Evolutionary conservation across 1,284 basidiomycete species (phyloP).

Genomic region (Puccinia coronata): DNA sequence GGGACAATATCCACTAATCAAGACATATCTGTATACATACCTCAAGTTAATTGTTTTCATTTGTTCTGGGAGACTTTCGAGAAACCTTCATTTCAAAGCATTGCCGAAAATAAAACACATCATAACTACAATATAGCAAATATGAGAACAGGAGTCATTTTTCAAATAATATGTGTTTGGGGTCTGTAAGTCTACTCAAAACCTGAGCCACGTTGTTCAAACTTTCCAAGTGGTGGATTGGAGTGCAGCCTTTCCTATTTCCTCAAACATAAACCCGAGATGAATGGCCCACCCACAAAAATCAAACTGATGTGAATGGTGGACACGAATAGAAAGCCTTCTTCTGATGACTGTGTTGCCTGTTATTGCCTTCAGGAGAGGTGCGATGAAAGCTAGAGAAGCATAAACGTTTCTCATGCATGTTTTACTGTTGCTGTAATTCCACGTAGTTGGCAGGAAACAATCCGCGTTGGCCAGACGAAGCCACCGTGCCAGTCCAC

Average conservation of each 20-base stretch:
- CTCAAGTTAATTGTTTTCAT: too few species aligned
- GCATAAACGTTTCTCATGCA: background rate
- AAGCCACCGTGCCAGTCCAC: slow-evolving; percentile 74
- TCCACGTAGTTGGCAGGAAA: slow-evolving; percentile 67
- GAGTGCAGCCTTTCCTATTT: background rate
- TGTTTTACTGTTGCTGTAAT: slow-evolving; percentile 62
- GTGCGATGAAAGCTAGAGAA: too few species aligned
- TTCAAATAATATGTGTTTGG: slow-evolving; percentile 12
- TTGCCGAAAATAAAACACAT: slow-evolving; percentile 31
- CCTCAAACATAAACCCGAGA: background rate
- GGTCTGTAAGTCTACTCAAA: slow-evolving; percentile 53
- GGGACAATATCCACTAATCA: too few species aligned
- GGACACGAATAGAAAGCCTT: background rate
- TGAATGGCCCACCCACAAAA: background rate
- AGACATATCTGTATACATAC: too few species aligned
- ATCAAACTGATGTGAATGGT: background rate
- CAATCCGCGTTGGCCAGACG: slow-evolving; percentile 68
- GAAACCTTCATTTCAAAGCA: slow-evolving; percentile 54
- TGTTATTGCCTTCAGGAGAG: background rate
- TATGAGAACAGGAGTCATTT: slow-evolving; percentile 18
- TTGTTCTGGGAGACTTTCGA: too few species aligned
- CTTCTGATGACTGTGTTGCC: background rate
- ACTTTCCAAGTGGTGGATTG: background rate
- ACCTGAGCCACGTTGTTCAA: slow-evolving; percentile 79
- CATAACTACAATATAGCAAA: slow-evolving; percentile 16